Evolutionary conservation across 192 early-diverging fungal genomes (phyloP).

Genomic region (Podila minutissima): DNA sequence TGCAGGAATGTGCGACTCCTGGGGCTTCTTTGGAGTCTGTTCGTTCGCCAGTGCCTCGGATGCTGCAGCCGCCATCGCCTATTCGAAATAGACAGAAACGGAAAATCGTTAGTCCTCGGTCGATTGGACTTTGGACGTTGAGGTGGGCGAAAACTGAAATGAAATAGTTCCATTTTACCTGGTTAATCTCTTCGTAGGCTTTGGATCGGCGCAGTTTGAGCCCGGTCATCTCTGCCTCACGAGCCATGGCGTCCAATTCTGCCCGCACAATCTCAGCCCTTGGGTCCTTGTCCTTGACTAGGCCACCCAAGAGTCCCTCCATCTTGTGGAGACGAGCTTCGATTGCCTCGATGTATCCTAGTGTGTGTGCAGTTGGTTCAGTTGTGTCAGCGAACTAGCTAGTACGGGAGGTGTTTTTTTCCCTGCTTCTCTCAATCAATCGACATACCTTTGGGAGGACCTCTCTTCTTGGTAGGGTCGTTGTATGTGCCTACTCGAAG

Average conservation of each 20-base stretch:
- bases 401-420: background rate
- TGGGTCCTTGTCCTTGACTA: slow-evolving; percentile 64
- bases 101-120: too few species aligned
- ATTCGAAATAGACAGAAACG: too few species aligned
- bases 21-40: too few species aligned
- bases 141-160: too few species aligned
- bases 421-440: too few species aligned
- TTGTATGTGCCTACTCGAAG: slow-evolving; percentile 52
- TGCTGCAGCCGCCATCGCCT: too few species aligned
- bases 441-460: slow-evolving; percentile 26
- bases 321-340: slow-evolving; percentile 77
- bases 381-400: slow-evolving; percentile 55
- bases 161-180: slow-evolving; percentile 12
- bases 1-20: too few species aligned
- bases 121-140: too few species aligned
- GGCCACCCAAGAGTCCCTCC: slow-evolving; percentile 69
- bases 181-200: slow-evolving; percentile 43
- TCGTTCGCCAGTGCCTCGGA: too few species aligned
- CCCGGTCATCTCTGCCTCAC: slow-evolving; percentile 51
- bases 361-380: too few species aligned
- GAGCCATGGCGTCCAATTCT: slow-evolving; percentile 53
- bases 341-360: slow-evolving; percentile 88
- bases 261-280: slow-evolving; percentile 53
- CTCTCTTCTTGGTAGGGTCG: slow-evolving; percentile 61
- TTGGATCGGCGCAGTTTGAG: slow-evolving; percentile 48